A percentile compares a stretch with the other conserved stretches of the same genome.
phyloP scores from a whole-genome alignment of 768 basidiomycete species.

The Boletus rubropictus region DNA sequence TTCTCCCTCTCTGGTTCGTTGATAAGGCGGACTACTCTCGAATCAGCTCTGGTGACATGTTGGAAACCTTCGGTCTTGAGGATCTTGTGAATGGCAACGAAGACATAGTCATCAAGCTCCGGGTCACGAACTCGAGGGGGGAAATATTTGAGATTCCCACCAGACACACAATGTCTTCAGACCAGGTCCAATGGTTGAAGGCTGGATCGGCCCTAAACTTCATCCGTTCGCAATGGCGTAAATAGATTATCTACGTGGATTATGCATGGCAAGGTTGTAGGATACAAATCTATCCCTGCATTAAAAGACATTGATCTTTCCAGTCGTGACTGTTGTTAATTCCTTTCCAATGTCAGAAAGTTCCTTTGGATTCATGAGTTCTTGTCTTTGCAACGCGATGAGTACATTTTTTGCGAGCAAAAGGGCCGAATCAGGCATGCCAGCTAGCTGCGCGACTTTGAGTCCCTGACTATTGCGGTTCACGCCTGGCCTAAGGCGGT shows the following conservation, averaged over 20 bases:
- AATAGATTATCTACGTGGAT: constrained; percentile 1
- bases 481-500: constrained; percentile 73
- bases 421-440: constrained; percentile 65
- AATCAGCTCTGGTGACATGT: constrained; percentile 74
- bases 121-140: constrained; percentile 63
- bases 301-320: neutral
- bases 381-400: constrained; percentile 30
- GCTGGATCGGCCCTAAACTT: constrained; percentile 88
- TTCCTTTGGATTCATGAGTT: constrained; percentile 22
- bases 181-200: constrained; percentile 86
- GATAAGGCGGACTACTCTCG: constrained; percentile 80
- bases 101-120: constrained; percentile 43
- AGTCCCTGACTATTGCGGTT: constrained; percentile 89
- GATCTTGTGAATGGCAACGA: constrained; percentile 48
- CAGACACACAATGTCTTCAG: constrained; percentile 83
- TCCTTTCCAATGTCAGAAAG: constrained; percentile 31
- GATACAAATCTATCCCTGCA: neutral
- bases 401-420: constrained; percentile 55
- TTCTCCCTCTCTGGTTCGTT: constrained; percentile 91
- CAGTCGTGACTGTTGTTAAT: constrained; percentile 15
- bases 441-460: constrained; percentile 83
- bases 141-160: constrained; percentile 62
- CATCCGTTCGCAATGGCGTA: constrained; percentile 58
- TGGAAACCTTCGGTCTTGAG: constrained; percentile 81
- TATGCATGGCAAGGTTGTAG: neutral